phyloP scores from a whole-genome alignment of 345 rosid genomes.

The Murraya koenigii region DNA sequence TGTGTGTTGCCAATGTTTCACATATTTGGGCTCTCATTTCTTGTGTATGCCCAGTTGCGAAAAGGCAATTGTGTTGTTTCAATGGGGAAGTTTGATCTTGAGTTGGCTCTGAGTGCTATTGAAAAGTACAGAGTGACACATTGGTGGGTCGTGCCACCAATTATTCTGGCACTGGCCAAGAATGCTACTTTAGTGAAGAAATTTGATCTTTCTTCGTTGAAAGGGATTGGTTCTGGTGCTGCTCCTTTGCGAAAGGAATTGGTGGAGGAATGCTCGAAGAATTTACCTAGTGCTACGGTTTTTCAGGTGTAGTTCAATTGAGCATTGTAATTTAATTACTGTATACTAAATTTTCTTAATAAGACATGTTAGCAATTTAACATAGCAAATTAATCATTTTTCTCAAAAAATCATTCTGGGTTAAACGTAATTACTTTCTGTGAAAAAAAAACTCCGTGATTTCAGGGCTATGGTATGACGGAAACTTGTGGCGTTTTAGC shows the following conservation, averaged over 20 bases:
- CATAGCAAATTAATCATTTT: too few relatives aligned
- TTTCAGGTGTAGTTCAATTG: constrained; percentile 59
- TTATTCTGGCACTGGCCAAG: constrained; percentile 78
- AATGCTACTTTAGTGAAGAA: constrained; percentile 43
- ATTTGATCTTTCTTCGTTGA: constrained; percentile 68
- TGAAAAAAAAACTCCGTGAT: constrained; percentile 7
- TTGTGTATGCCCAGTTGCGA: constrained; percentile 55
- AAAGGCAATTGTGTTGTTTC: constrained; percentile 59
- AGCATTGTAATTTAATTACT: background rate
- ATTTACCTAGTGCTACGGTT: constrained; percentile 49
- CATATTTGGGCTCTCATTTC: constrained; percentile 64
- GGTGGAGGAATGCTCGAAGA: constrained; percentile 77
- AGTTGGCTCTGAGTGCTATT: constrained; percentile 40
- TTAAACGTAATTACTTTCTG: background rate
- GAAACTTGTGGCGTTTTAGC: constrained; percentile 73
- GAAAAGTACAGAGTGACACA: constrained; percentile 66
- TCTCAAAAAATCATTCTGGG: too few relatives aligned
- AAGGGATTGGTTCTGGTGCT: constrained; percentile 75
- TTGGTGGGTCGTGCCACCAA: constrained; percentile 85
- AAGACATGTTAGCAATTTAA: too few relatives aligned
- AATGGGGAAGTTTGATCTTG: constrained; percentile 68
- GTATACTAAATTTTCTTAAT: background rate
- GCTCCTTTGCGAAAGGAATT: constrained; percentile 87
- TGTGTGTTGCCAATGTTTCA: constrained; percentile 91
- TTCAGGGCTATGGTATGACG: constrained; percentile 93